Conservation (phyloP, 1,139 yeast genomes). For the Saccharomyces hybrid region DNA sequence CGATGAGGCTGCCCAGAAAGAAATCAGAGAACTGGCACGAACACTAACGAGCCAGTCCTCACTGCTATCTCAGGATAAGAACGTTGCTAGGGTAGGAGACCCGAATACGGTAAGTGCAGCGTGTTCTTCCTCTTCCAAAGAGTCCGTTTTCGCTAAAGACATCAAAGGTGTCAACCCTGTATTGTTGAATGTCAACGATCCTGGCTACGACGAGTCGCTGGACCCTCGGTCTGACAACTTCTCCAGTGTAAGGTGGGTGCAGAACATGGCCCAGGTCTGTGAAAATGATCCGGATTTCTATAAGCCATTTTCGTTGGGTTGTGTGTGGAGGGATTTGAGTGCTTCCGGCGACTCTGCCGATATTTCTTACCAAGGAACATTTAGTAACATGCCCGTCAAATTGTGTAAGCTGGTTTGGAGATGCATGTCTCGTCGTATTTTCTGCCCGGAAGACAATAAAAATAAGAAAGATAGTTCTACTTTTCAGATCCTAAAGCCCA, state of each 20-base stretch:
- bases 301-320: constrained; percentile 53
- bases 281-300: constrained; percentile 53
- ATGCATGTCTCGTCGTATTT: constrained; percentile 14
- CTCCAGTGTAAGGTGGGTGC: constrained; percentile 58
- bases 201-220: constrained; percentile 37
- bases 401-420: constrained; percentile 8
- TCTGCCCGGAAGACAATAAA: constrained; percentile 19
- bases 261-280: constrained; percentile 49
- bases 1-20: constrained; percentile 11
- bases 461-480: constrained; percentile 20
- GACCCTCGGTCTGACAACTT: constrained; percentile 51
- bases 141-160: background rate
- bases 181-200: constrained; percentile 3
- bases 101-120: background rate
- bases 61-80: background rate
- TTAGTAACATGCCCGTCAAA: constrained; percentile 41
- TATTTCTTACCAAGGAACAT: constrained; percentile 69
- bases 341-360: constrained; percentile 70
- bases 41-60: constrained; percentile 4
- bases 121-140: background rate
- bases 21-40: constrained; percentile 11
- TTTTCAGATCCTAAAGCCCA: constrained; percentile 50
- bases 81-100: background rate
- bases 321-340: constrained; percentile 55
- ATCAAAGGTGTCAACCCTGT: constrained; percentile 5